Conservation (phyloP, 345 rosid genomes). For the Populus davidiana region DNA sequence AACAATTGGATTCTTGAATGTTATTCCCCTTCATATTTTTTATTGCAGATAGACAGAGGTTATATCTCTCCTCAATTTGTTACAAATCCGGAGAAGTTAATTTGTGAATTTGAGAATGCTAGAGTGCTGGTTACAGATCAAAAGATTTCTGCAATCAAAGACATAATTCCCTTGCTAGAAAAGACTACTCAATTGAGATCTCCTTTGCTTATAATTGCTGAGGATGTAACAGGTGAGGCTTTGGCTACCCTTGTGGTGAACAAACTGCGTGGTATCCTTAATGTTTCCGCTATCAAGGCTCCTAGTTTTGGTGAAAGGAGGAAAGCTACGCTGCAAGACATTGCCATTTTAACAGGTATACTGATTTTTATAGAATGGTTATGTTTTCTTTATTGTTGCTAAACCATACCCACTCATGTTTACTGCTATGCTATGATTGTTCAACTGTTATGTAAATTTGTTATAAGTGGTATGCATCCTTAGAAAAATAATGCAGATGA, state of each 20-base stretch:
- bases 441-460: neutral
- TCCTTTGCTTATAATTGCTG: slow-evolving; percentile 88
- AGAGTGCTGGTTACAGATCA: slow-evolving; percentile 89
- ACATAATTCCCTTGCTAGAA: slow-evolving; percentile 86
- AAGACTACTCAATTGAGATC: slow-evolving; percentile 89
- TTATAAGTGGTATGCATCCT: neutral
- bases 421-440: neutral
- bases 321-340: slow-evolving; percentile 92
- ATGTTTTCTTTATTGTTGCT: neutral
- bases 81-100: slow-evolving; percentile 82
- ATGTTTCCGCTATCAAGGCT: slow-evolving; percentile 93
- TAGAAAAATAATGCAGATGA: neutral
- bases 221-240: slow-evolving; percentile 96
- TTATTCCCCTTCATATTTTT: neutral
- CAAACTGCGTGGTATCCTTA: slow-evolving; percentile 86
- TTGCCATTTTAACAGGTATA: slow-evolving; percentile 86
- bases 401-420: neutral
- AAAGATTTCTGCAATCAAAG: slow-evolving; percentile 87
- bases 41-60: slow-evolving; percentile 84
- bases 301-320: slow-evolving; percentile 98
- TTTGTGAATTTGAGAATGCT: slow-evolving; percentile 93
- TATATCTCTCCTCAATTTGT: slow-evolving; percentile 95
- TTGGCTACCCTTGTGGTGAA: slow-evolving; percentile 92
- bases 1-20: neutral
- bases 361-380: neutral